Base-by-base conservation (phyloP, 768 basidiomycete genomes). In the Ephemerocybe angulata region DNA sequence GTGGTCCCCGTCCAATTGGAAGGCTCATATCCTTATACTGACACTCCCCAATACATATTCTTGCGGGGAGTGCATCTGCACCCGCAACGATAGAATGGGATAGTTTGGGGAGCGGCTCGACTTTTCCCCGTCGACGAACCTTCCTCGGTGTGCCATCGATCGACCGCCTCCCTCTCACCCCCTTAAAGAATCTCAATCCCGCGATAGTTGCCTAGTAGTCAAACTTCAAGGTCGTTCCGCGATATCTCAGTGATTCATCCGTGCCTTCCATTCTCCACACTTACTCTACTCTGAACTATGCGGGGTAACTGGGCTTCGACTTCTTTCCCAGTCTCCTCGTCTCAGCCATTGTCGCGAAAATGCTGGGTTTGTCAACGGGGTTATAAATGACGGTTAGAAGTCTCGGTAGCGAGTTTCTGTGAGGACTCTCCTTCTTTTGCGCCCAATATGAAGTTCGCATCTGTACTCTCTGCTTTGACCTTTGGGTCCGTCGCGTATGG, bases 161-260 rank as follows among this genome's bases (percentile, higher is more conserved):
- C 8, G 33, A 8, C 17, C 17, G 17, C 8, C 33, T 8, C 33
- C 17, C 33, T 35, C 33, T 35, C 33, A 17, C 8, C 17, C 17
- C 33, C 17, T 8, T 8, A 35, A 35, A 35, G 8, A 17, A 17
- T 17, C 17, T 8, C 17, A 8, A 17, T 8, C 17, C 8, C 33
- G 17, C 33, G 8, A 8, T 17, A 35, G 8, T 35, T 17, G 33
- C 17, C 33, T 17, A 17, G 8, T 35, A 8, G 8, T 17, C 33
- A 17, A 17, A 8, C 17, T 17, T 17, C 8, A 35, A 17, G 17
- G 33, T 30, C 28, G 13, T n/a, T 48, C 46, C 46, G 46, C 46
- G 27, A 30, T 28, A 48, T 48, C 46, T 48, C 46, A 48, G 46
- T 48, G 28, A 21, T 48, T 48, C 46, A 48, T 30, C 46, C 46